These are phyloP conservation scores for Trichoderma virens DNA, from an alignment of 495 filamentous ascomycete species.

Conservation along the genomic window DNA sequence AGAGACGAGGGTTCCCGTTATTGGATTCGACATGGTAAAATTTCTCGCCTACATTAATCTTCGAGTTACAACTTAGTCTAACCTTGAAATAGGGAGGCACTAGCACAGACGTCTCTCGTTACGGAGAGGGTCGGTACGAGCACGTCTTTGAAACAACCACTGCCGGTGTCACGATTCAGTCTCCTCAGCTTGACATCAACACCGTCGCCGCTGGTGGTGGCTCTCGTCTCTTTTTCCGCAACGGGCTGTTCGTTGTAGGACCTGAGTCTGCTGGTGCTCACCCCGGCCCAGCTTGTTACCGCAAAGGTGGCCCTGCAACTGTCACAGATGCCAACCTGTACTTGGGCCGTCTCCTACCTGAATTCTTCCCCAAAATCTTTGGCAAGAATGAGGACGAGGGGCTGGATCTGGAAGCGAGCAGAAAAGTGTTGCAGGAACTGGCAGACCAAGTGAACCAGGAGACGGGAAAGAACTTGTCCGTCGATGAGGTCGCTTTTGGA, in stretches of 20 bases:
- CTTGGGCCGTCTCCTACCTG: conserved; percentile 77
- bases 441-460: conserved; percentile 68
- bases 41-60: background rate
- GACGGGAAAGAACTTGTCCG: conserved; percentile 60
- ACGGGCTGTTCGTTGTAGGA: conserved; percentile 93
- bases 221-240: conserved; percentile 80
- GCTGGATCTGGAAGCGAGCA: conserved; percentile 69
- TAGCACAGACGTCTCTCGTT: conserved; percentile 88
- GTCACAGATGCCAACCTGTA: conserved; percentile 93
- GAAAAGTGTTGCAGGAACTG: conserved; percentile 68
- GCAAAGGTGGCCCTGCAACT: conserved; percentile 86
- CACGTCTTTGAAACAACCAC: conserved; percentile 98
- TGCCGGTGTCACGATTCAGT: conserved; percentile 90
- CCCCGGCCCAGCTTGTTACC: conserved; percentile 88
- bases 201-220: conserved; percentile 94
- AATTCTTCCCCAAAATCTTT: conserved; percentile 97
- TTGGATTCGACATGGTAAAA: conserved; percentile 83
- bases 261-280: conserved; percentile 91
- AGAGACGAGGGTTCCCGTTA: conserved; percentile 78
- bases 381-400: conserved; percentile 85
- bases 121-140: conserved; percentile 81
- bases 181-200: conserved; percentile 94
- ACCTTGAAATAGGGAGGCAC: conserved; percentile 49
- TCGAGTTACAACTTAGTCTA: conserved; percentile 16
- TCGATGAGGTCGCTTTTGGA: conserved; percentile 84